Conservation (phyloP, 2,329 filamentous ascomycete species). For the Cladobotryum protrusum region DNA sequence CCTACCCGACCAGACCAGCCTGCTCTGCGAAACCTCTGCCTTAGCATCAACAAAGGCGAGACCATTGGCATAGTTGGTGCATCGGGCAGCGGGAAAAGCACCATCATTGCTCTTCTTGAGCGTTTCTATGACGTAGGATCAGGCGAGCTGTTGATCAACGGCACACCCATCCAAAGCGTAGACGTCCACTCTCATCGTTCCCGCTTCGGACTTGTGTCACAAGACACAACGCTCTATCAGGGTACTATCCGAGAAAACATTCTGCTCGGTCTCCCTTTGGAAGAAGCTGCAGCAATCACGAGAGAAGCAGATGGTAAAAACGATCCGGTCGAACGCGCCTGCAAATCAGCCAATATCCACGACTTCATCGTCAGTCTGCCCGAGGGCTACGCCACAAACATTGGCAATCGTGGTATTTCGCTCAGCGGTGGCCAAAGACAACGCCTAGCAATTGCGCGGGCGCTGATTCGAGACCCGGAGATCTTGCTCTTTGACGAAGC, state of each 20-base stretch:
- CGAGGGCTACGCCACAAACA: too few relatives aligned
- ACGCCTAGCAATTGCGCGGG: constrained; percentile 19
- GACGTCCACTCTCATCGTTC: constrained; percentile 36
- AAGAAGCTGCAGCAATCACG: too few relatives aligned
- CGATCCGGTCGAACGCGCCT: too few relatives aligned
- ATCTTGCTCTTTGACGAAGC: too few relatives aligned
- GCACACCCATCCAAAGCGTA: constrained; percentile 31
- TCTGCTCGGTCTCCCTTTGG: constrained; percentile 33
- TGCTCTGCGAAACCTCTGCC: constrained; percentile 1
- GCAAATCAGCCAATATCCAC: too few relatives aligned
- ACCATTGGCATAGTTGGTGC: constrained; percentile 44
- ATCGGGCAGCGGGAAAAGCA: constrained; percentile 45
- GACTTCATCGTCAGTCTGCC: too few relatives aligned
- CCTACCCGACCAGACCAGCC: neutral
- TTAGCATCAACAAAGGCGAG: constrained; percentile 31
- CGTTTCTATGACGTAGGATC: constrained; percentile 46
- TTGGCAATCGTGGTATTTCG: too few relatives aligned
- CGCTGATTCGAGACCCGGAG: too few relatives aligned
- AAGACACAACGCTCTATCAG: constrained; percentile 42
- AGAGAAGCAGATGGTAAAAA: too few relatives aligned
- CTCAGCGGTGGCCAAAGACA: constrained; percentile 23
- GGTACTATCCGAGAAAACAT: constrained; percentile 40
- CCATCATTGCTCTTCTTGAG: constrained; percentile 47
- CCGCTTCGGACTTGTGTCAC: constrained; percentile 42
- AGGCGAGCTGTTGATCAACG: constrained; percentile 38